Base-by-base conservation (phyloP, 805 yeast species). In the Candida tammaniensis region DNA sequence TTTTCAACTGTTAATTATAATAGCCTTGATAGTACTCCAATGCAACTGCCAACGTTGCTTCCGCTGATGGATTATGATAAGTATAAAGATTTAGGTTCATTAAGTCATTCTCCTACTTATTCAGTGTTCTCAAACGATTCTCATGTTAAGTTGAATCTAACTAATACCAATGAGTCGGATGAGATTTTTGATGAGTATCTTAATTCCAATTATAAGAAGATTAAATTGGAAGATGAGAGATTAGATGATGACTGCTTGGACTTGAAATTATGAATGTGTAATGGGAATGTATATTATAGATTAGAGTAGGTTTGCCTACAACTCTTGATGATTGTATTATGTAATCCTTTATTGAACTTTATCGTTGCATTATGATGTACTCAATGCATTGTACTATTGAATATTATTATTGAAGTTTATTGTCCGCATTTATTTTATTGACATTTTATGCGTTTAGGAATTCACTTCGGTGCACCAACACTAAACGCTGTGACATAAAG, bases 111-210 rank as follows among this genome's bases (percentile, higher is more conserved):
- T 8, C 47, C 47, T n/a, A 38, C 42, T 20, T 40, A 40, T 33
- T 40, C 44, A 13, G 28, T 43, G 2, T 43, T 43, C 29, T 43
- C 47, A 11, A 42, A 42, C 31, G 47, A 42, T 18, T 29, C 33
- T 4, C 17, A 24, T 17, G 25, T 18, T 7, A 24, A 28, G 10
- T 24, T 43, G 24, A 35, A 43, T 23, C 35, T 43, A 22, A 35
- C 40, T 11, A 30, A 37, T n/a, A 39, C 47, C 9, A 43, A 43
- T 22, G 38, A 43, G 10, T 19, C 37, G 5, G 36, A 35, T 16
- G 42, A 37, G 12, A 34, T 25, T 16, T 29, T 37, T 10, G 33
- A 28, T 7, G 46, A 42, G 17, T 40, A 42, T 29, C 39, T 39
- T 26, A 40, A 36, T 28, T 20, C 36, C 7, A 36, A 39, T 14